Percentiles rank a stretch among this genome's conserved stretches.
Evolutionary conservation across 2,329 filamentous ascomycete genomes (phyloP).

Genomic region (Aspergillus novofumigatus): DNA sequence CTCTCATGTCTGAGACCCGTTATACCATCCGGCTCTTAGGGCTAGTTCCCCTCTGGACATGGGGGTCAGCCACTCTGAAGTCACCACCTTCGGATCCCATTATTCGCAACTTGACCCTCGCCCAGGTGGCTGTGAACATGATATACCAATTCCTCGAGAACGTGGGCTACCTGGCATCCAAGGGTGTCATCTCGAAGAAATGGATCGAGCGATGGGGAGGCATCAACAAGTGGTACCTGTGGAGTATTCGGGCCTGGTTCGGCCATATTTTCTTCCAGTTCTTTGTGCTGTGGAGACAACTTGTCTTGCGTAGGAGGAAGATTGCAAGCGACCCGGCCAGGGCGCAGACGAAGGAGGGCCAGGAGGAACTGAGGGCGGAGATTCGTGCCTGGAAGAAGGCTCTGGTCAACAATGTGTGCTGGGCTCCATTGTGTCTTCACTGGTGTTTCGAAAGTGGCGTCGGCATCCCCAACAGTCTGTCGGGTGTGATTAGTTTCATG

Average conservation of each 20-base stretch:
- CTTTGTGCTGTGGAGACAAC: conserved; percentile 55
- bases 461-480: conserved; percentile 52
- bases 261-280: conserved; percentile 74
- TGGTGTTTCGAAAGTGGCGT: conserved; percentile 70
- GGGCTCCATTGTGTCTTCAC: conserved; percentile 78
- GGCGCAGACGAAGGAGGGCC: conserved; percentile 21
- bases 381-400: conserved; percentile 58
- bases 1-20: conserved; percentile 48
- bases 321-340: conserved; percentile 23
- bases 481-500: conserved; percentile 56
- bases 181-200: conserved; percentile 59
- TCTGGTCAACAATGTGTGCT: conserved; percentile 65
- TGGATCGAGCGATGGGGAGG: conserved; percentile 44
- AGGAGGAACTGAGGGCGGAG: conserved; percentile 28
- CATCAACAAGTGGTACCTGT: conserved; percentile 60
- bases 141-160: conserved; percentile 81
- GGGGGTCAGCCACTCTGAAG: conserved; percentile 61
- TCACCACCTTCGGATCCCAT: conserved; percentile 41
- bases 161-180: conserved; percentile 68
- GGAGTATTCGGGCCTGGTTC: conserved; percentile 78
- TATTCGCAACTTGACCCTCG: conserved; percentile 55
- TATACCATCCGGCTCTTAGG: conserved; percentile 56
- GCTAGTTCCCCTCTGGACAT: conserved; percentile 73
- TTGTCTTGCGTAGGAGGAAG: conserved; percentile 28
- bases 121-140: conserved; percentile 65